Percentiles rank a stretch among this genome's conserved stretches.
These are phyloP conservation scores for Fagus crenata DNA, from an alignment of 306 rosid genomes.

Conservation along the genomic window DNA sequence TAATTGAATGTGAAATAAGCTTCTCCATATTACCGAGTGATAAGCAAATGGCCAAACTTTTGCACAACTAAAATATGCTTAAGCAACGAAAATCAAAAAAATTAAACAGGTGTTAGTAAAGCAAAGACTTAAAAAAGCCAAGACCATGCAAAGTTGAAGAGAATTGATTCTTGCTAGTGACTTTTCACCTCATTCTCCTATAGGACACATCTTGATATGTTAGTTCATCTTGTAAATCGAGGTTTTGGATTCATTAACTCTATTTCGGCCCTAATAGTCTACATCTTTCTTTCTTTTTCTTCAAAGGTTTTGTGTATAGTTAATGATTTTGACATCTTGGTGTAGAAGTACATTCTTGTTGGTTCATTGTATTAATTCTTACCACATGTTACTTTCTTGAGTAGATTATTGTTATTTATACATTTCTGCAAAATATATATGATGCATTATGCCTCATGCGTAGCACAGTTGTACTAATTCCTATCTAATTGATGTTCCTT, in stretches of 20 bases:
- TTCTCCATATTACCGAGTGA: not conserved
- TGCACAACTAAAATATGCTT: not conserved
- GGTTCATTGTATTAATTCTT: not conserved
- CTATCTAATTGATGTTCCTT: not conserved
- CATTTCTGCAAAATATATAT: not conserved
- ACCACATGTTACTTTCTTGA: not conserved
- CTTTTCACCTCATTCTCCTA: not conserved
- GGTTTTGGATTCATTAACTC: not conserved
- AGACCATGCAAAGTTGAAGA: not conserved
- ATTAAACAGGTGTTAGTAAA: not conserved
- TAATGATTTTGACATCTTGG: not conserved
- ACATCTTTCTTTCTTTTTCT: not conserved
- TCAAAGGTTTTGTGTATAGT: not conserved
- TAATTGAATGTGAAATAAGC: constrained; percentile 14
- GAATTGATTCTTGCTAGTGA: not conserved
- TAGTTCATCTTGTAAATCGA: not conserved
- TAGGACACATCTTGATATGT: not conserved
- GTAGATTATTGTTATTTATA: not conserved
- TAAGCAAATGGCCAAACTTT: not conserved
- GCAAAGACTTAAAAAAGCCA: not conserved
- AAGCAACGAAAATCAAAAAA: not conserved
- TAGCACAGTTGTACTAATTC: not conserved
- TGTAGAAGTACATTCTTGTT: too few species aligned
- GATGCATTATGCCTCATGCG: not conserved
- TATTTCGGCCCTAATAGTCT: not conserved